These are phyloP conservation scores for Picochlorum sp. DNA, from an alignment of 139 green algal genomes.

Conservation along the genomic window DNA sequence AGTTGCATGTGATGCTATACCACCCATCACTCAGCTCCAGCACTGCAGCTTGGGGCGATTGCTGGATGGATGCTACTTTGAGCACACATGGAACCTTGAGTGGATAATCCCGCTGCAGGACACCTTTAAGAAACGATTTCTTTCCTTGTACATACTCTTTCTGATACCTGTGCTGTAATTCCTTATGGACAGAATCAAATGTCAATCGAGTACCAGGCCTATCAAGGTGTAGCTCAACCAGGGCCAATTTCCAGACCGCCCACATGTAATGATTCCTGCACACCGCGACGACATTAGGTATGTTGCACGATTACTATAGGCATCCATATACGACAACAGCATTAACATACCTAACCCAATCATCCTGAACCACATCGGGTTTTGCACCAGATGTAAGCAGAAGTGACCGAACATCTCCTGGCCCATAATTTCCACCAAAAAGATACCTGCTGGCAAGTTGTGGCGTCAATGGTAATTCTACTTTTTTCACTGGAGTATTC, in stretches of 20 bases:
- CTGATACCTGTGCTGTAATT: constrained; percentile 44
- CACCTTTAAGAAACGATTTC: constrained; percentile 38
- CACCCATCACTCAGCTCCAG: constrained; percentile 61
- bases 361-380: constrained; percentile 14
- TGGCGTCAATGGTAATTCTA: not conserved
- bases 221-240: constrained; percentile 24
- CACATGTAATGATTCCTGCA: constrained; percentile 50
- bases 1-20: constrained; percentile 42
- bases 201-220: constrained; percentile 16
- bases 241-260: constrained; percentile 69
- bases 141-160: constrained; percentile 35
- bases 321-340: no score
- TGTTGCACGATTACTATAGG: no score
- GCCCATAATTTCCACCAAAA: constrained; percentile 2
- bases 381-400: constrained; percentile 41
- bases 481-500: not conserved
- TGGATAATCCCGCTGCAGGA: constrained; percentile 53
- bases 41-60: not conserved
- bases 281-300: not conserved
- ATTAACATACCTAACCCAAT: constrained; percentile 31
- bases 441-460: not conserved
- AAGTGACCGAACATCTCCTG: constrained; percentile 9
- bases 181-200: constrained; percentile 27
- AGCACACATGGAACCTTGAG: constrained; percentile 41
- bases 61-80: constrained; percentile 27